Conservation (phyloP, 2,329 filamentous ascomycete species). For the Bipolaris gigantea region DNA sequence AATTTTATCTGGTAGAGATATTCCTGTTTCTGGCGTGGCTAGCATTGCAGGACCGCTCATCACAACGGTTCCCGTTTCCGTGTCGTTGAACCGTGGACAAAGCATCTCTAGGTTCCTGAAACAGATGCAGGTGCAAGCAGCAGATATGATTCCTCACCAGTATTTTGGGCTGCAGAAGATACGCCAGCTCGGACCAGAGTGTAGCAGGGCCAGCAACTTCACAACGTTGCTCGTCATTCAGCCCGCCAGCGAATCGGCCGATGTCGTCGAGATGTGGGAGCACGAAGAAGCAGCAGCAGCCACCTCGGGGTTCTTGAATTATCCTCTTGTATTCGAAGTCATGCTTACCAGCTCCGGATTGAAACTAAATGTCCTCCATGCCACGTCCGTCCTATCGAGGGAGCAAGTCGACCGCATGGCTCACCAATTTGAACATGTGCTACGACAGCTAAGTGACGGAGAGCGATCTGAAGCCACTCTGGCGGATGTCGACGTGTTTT, state of each 20-base stretch:
- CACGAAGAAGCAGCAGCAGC: neutral
- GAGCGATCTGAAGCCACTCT: neutral
- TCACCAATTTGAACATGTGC: neutral
- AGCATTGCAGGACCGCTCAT: constrained; percentile 14
- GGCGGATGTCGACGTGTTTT: neutral
- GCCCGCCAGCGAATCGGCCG: neutral
- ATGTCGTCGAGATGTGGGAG: neutral
- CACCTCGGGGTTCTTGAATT: neutral
- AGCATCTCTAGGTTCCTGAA: neutral
- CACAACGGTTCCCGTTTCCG: constrained; percentile 31
- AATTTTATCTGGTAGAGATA: constrained; percentile 27
- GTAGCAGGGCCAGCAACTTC: constrained; percentile 31
- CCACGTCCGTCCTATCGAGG: neutral
- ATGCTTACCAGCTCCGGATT: neutral
- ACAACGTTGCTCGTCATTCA: neutral
- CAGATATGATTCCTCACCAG: constrained; percentile 22
- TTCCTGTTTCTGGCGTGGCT: constrained; percentile 18
- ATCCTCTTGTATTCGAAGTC: neutral
- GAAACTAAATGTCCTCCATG: neutral
- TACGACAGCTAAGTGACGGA: neutral
- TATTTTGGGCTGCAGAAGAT: constrained; percentile 39
- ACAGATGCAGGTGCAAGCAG: neutral
- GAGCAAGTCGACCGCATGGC: neutral
- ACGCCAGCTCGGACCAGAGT: constrained; percentile 48
- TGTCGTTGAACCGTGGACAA: neutral